Conservation (phyloP, 768 basidiomycete genomes). For the Amanita inopinata region DNA sequence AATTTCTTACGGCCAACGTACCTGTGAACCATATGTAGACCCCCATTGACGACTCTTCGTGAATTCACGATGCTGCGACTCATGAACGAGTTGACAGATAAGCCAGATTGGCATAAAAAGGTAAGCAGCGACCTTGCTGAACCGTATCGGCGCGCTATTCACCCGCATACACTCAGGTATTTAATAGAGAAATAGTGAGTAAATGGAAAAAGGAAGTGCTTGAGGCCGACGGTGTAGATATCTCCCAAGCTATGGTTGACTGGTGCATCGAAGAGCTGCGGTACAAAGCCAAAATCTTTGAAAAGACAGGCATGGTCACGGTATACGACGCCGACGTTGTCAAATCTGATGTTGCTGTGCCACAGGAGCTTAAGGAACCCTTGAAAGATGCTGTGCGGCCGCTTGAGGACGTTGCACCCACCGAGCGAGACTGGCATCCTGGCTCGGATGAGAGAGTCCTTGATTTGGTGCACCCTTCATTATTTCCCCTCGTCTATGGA, state of each 20-base stretch:
- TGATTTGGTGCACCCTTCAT: conserved; percentile 6
- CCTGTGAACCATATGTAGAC: conserved; percentile 3
- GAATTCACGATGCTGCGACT: conserved; percentile 18
- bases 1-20: background rate
- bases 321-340: conserved; percentile 14
- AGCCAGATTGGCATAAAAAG: conserved; percentile 17
- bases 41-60: conserved; percentile 13
- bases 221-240: conserved; percentile 2
- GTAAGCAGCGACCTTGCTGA: conserved; percentile 4
- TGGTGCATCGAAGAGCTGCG: conserved; percentile 17
- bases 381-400: background rate
- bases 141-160: background rate
- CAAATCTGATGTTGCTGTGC: conserved; percentile 23
- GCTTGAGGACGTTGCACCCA: background rate
- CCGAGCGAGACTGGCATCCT: conserved; percentile 5
- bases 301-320: conserved; percentile 5
- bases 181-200: background rate
- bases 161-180: background rate
- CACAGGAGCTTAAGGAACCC: background rate
- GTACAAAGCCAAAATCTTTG: conserved; percentile 12
- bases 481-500: conserved; percentile 5
- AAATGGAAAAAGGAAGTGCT: conserved; percentile 2
- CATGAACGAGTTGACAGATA: conserved; percentile 20
- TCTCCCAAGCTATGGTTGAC: conserved; percentile 13
- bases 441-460: conserved; percentile 2